phyloP scores from a whole-genome alignment of 768 basidiomycete genomes.

The Mycena filopes region DNA sequence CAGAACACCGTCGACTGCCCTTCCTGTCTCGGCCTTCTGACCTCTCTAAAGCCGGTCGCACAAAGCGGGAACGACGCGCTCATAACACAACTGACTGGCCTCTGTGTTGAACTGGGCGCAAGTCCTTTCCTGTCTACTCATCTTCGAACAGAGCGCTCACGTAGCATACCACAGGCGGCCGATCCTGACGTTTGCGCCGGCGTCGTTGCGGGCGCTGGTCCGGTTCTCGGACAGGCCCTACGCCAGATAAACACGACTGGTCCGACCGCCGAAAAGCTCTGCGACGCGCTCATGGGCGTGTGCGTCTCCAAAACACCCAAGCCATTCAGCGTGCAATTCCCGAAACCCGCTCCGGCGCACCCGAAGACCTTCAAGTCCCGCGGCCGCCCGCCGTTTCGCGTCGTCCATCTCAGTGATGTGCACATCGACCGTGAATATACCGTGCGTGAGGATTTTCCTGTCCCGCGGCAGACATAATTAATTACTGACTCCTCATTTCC shows the following conservation, averaged over 20 bases:
- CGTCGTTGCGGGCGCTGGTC: constrained; percentile 43
- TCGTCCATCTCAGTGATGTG: constrained; percentile 52
- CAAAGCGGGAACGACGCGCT: constrained; percentile 18
- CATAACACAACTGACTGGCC: constrained; percentile 15
- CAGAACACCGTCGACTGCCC: constrained; percentile 16
- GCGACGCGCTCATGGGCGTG: constrained; percentile 50
- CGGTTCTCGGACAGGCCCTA: constrained; percentile 50
- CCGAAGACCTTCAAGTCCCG: constrained; percentile 29
- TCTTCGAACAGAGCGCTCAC: not conserved
- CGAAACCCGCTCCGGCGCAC: constrained; percentile 34
- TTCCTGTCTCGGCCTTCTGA: constrained; percentile 14
- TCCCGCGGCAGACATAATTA: not conserved
- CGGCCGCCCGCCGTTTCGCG: constrained; percentile 41
- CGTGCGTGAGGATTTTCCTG: constrained; percentile 30
- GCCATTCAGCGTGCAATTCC: constrained; percentile 41
- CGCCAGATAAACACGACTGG: constrained; percentile 45
- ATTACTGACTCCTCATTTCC: not conserved
- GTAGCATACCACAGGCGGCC: not conserved
- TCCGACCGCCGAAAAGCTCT: constrained; percentile 47
- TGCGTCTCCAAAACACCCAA: constrained; percentile 42
- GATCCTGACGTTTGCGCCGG: constrained; percentile 48
- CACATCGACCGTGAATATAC: constrained; percentile 51
- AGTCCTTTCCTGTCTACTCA: not conserved
- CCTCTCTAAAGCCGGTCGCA: constrained; percentile 2
- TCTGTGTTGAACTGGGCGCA: constrained; percentile 30